Conservation (phyloP, 2,329 filamentous ascomycete species). For the Aspergillus tubingensis region DNA sequence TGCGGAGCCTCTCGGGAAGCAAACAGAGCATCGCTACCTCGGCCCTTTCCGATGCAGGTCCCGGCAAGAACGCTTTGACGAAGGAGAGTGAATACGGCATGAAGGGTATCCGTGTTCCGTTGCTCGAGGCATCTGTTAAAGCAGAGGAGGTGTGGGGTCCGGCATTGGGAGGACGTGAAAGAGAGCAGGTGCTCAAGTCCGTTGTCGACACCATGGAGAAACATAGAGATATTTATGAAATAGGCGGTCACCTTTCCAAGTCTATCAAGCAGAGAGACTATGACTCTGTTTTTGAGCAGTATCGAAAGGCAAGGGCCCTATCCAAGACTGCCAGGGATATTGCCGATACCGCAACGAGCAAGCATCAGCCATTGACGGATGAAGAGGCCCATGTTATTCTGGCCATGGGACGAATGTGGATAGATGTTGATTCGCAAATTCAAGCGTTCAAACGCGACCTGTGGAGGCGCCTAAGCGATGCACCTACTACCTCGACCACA, state of each 20-base stretch:
- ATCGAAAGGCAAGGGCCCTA: conserved; percentile 77
- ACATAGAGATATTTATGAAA: conserved; percentile 78
- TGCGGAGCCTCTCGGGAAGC: conserved; percentile 56
- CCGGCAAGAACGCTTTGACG: conserved; percentile 83
- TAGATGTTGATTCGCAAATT: conserved; percentile 85
- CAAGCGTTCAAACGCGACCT: conserved; percentile 84
- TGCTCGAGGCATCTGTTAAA: conserved; percentile 88
- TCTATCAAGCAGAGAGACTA: conserved; percentile 91
- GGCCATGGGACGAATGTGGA: conserved; percentile 90
- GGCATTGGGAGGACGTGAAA: conserved; percentile 84
- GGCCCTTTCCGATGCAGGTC: conserved; percentile 50
- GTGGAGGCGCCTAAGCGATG: conserved; percentile 76
- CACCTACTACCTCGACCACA: conserved; percentile 59
- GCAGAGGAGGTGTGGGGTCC: conserved; percentile 98
- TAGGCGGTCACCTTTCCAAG: conserved; percentile 74
- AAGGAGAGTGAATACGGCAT: conserved; percentile 94
- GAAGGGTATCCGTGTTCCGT: conserved; percentile 80
- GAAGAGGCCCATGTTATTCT: conserved; percentile 82
- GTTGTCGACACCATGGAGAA: conserved; percentile 75
- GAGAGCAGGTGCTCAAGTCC: conserved; percentile 81
- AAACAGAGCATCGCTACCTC: conserved; percentile 43
- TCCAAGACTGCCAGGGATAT: conserved; percentile 75
- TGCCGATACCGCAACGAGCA: conserved; percentile 58
- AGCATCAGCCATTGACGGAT: conserved; percentile 65
- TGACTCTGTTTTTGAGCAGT: conserved; percentile 82